phyloP scores from a whole-genome alignment of 2,329 filamentous ascomycete genomes.

The Stagonosporopsis rhizophila region DNA sequence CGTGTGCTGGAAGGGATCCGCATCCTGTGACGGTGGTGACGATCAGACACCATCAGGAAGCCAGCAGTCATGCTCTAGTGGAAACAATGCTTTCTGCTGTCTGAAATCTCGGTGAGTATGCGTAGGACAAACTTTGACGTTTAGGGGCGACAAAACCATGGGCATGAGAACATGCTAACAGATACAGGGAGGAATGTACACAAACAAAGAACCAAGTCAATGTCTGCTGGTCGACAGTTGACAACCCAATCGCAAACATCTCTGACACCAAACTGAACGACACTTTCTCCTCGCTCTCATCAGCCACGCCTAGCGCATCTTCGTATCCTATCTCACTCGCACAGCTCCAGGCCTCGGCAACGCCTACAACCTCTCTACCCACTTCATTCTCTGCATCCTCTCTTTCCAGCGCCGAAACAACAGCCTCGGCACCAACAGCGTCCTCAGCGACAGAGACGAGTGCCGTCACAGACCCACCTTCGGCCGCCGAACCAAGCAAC shows the following conservation, averaged over 20 bases:
- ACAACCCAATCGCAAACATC: conserved; percentile 20
- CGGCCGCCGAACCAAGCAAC: background rate
- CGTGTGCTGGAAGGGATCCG: conserved; percentile 21
- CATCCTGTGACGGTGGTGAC: conserved; percentile 13
- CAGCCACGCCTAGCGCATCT: conserved; percentile 16
- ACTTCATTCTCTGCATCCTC: conserved; percentile 2
- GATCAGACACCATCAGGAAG: conserved; percentile 13
- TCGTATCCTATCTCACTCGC: conserved; percentile 10
- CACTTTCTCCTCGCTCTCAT: conserved; percentile 23
- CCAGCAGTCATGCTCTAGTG: conserved; percentile 20
- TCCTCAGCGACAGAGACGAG: background rate
- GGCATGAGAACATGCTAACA: background rate
- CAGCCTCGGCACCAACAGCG: background rate
- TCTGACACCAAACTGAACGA: conserved; percentile 18
- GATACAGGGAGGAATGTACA: conserved; percentile 28
- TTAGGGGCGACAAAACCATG: background rate
- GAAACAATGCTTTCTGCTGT: conserved; percentile 24
- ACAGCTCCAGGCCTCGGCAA: conserved; percentile 13
- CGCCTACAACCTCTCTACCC: conserved; percentile 7
- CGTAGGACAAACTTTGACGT: background rate
- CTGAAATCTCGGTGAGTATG: conserved; percentile 19
- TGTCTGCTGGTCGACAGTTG: conserved; percentile 25
- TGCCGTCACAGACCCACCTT: background rate
- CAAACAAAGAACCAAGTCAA: conserved; percentile 25
- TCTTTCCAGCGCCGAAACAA: background rate